Conservation (phyloP, 139 green algal species). For the Tetraselmis striata region DNA sequence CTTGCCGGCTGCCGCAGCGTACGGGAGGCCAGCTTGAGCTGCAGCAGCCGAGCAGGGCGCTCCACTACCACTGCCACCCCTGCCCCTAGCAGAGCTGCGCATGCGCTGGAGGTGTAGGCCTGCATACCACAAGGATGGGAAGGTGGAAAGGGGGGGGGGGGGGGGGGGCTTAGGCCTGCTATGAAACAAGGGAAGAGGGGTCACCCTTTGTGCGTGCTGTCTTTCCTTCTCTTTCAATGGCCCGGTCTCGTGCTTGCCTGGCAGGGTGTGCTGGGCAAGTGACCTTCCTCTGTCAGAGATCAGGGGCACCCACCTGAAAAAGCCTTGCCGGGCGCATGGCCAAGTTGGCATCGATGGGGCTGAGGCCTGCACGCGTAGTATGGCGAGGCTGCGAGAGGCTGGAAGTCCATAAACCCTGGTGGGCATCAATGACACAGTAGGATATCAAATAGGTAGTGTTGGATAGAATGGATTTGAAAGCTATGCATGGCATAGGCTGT, state of each 20-base stretch:
- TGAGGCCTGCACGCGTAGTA: neutral
- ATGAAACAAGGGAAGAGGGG: too few relatives aligned
- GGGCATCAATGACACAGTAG: too few relatives aligned
- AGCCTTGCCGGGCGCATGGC: neutral
- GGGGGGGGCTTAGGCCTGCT: too few relatives aligned
- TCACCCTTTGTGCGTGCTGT: too few relatives aligned
- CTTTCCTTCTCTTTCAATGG: too few relatives aligned
- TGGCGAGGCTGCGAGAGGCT: neutral
- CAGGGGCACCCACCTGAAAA: neutral
- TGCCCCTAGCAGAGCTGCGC: neutral
- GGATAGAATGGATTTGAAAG: too few relatives aligned
- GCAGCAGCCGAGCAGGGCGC: constrained; percentile 41
- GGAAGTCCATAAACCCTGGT: neutral
- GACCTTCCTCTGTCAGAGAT: too few relatives aligned
- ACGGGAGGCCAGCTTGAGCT: constrained; percentile 57
- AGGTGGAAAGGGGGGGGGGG: neutral
- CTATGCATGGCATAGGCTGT: too few relatives aligned
- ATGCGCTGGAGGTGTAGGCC: neutral
- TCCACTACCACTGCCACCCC: neutral
- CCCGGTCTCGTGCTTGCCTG: too few relatives aligned
- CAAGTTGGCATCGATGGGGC: neutral
- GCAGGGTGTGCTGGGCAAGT: too few relatives aligned
- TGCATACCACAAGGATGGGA: neutral
- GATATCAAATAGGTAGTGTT: too few relatives aligned
- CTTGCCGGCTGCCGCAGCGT: neutral